Base-by-base conservation (phyloP, 2,329 filamentous ascomycete species). In the Ascochyta lentis region DNA sequence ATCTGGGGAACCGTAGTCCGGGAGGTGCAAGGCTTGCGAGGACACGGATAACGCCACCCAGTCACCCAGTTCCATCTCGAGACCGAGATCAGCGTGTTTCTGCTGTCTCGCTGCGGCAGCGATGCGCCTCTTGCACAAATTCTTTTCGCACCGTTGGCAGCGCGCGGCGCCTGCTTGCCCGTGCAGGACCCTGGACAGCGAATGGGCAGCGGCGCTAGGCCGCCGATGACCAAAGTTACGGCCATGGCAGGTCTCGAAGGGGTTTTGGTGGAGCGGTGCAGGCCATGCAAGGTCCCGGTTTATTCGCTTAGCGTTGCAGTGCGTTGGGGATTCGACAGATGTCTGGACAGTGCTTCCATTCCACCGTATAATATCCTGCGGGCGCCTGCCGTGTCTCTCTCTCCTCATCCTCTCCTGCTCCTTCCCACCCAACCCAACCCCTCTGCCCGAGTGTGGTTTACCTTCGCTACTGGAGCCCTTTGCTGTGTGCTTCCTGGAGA, bases 201-300 rank as follows among this genome's bases (percentile, higher is more conserved):
- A 66, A 63, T 67, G 43, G 55, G 10, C 31, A 40, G 49, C n/a
- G n/a, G 53, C 64, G 60, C 65, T 66, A 68, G 55, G 38, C 62
- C 43, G 19, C 23, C 37, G 55, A 53, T 51, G 63, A 50, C 58
- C 37, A 61, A 65, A 63, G 53, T 59, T 55, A 67, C 61, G 60
- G 59, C 54, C 54, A 42, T 58, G 62, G 49, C 55, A 56, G 58
- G 63, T 59, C 68, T 66, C 59, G 61, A 67, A 55, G 55, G 45
- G 55, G 41, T 40, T 52, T 37, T 13, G 49, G 39, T 49, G 49
- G 54, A 57, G 54, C 48, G 27, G n/a, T 35, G 33, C 33, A 35
- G n/a, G 29, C 29, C 29, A 64, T 71, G 69, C 72, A 73, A 69
- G 70, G 69, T 70, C 67, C 70, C 68, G 65, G 60, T 55, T 63